A percentile compares a stretch with the other conserved stretches of the same genome.
Evolutionary conservation across 2,329 filamentous ascomycete species (phyloP).

Genomic region (Myrmaecium sp.): DNA sequence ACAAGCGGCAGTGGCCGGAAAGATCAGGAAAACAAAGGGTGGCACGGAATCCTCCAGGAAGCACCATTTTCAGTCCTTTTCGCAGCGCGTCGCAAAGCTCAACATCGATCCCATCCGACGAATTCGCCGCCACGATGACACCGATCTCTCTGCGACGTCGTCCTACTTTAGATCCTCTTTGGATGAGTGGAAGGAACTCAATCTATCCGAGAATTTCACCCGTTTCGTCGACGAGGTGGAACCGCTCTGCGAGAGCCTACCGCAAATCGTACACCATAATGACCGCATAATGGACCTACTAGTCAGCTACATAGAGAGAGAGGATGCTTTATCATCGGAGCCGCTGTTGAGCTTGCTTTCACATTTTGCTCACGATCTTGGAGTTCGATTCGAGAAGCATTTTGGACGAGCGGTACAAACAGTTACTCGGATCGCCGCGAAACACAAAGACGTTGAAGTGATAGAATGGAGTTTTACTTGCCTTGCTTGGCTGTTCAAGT

Average conservation of each 20-base stretch:
- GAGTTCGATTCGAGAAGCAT: slow-evolving; percentile 72
- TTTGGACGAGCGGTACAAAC: slow-evolving; percentile 61
- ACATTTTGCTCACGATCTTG: slow-evolving; percentile 88
- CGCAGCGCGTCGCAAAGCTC: slow-evolving; percentile 73
- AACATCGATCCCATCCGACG: slow-evolving; percentile 87
- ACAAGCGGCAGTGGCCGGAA: slow-evolving; percentile 19
- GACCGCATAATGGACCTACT: slow-evolving; percentile 67
- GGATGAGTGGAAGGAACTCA: slow-evolving; percentile 81
- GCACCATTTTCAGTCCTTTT: slow-evolving; percentile 84
- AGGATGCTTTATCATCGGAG: slow-evolving; percentile 67
- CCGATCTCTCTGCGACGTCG: slow-evolving; percentile 57
- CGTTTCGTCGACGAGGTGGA: slow-evolving; percentile 58
- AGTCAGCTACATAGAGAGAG: slow-evolving; percentile 56
- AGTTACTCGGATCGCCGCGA: slow-evolving; percentile 62
- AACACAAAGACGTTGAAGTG: slow-evolving; percentile 65
- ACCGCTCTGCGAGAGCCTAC: slow-evolving; percentile 72
- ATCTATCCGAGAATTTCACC: slow-evolving; percentile 67
- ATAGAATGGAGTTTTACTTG: slow-evolving; percentile 96
- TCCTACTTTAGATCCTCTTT: slow-evolving; percentile 76
- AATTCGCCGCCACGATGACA: slow-evolving; percentile 67
- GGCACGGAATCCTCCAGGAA: slow-evolving; percentile 62
- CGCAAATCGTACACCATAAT: slow-evolving; percentile 83
- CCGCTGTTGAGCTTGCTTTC: slow-evolving; percentile 76
- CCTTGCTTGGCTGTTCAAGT: slow-evolving; percentile 93
- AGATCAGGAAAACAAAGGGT: slow-evolving; percentile 53